Percentiles rank a stretch among this genome's conserved stretches.
phyloP scores from a whole-genome alignment of 768 basidiomycete genomes.

The Trametes sanguinea region DNA sequence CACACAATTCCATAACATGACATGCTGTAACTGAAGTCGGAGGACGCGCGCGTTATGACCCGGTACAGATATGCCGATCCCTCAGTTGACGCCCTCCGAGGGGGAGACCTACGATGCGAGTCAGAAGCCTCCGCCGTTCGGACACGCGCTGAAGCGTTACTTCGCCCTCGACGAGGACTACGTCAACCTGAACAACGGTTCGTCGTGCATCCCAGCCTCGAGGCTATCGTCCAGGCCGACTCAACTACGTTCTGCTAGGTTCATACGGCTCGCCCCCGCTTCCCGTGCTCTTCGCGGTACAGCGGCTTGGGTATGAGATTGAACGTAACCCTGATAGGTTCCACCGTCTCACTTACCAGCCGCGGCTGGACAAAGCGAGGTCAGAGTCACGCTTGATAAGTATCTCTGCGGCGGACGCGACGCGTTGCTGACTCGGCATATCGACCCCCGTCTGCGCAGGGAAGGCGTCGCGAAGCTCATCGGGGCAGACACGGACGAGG shows the following conservation, averaged over 20 bases:
- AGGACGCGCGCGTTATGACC: too few relatives aligned
- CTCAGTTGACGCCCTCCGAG: not conserved
- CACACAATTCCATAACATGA: too few relatives aligned
- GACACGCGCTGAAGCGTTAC: conserved; percentile 53
- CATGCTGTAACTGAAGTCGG: too few relatives aligned
- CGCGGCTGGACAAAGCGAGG: conserved; percentile 18
- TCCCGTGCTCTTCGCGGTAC: conserved; percentile 18
- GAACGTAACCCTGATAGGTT: conserved; percentile 27
- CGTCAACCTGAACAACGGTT: conserved; percentile 68
- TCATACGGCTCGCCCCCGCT: conserved; percentile 27
- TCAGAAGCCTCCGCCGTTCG: conserved; percentile 48
- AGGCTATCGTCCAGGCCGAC: too few relatives aligned
- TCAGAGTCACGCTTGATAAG: too few relatives aligned
- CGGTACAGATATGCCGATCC: conserved; percentile 1
- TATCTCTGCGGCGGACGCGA: too few relatives aligned
- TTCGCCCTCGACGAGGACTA: conserved; percentile 61
- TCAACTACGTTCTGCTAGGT: conserved; percentile 4
- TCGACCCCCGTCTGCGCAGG: conserved; percentile 30
- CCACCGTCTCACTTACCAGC: conserved; percentile 15
- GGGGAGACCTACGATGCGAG: conserved; percentile 26
- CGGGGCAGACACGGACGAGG: conserved; percentile 55
- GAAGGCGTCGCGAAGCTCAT: conserved; percentile 49
- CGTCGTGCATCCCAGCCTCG: not conserved
- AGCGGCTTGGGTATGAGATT: conserved; percentile 11
- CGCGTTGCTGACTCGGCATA: not conserved